Conservation (phyloP, 805 yeast genomes). For the Torulaspora maleeae region DNA sequence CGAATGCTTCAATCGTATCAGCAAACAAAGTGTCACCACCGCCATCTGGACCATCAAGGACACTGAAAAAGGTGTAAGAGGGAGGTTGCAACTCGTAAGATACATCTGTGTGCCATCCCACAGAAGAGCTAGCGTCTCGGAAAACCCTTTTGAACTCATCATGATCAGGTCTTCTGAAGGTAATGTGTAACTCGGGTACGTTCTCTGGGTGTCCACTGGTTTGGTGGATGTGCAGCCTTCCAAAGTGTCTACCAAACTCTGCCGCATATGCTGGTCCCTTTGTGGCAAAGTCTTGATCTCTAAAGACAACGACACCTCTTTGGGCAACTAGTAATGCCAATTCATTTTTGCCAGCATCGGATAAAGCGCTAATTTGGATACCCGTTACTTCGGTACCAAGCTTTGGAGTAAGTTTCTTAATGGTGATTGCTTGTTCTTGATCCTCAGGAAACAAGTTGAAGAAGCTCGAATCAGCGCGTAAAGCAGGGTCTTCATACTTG, state of each 20-base stretch:
- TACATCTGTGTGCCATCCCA: slow-evolving; percentile 67
- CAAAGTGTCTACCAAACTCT: slow-evolving; percentile 59
- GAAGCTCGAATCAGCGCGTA: slow-evolving; percentile 21
- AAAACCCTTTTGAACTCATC: slow-evolving; percentile 32
- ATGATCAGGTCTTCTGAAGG: slow-evolving; percentile 46
- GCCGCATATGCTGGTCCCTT: slow-evolving; percentile 46
- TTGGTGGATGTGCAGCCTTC: slow-evolving; percentile 69
- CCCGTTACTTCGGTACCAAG: slow-evolving; percentile 63
- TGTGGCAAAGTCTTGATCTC: slow-evolving; percentile 60
- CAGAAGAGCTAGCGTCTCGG: slow-evolving; percentile 20
- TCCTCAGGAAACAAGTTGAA: slow-evolving; percentile 27
- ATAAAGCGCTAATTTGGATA: slow-evolving; percentile 52
- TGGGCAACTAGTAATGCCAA: slow-evolving; percentile 64
- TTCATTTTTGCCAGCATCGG: slow-evolving; percentile 57
- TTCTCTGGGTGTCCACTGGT: slow-evolving; percentile 64
- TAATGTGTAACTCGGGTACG: slow-evolving; percentile 57
- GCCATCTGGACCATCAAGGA: slow-evolving; percentile 54
- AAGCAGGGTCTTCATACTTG: slow-evolving; percentile 21
- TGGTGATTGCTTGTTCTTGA: slow-evolving; percentile 20
- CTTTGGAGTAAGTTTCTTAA: slow-evolving; percentile 55
- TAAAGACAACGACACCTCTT: slow-evolving; percentile 62
- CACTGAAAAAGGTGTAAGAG: slow-evolving; percentile 61
- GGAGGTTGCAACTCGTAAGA: slow-evolving; percentile 72
- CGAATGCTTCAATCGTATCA: slow-evolving; percentile 66
- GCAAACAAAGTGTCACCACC: slow-evolving; percentile 82